A percentile compares a stretch with the other conserved stretches of the same genome.
phyloP scores from a whole-genome alignment of 1,139 yeast species.

The Geotrichum reessii region DNA sequence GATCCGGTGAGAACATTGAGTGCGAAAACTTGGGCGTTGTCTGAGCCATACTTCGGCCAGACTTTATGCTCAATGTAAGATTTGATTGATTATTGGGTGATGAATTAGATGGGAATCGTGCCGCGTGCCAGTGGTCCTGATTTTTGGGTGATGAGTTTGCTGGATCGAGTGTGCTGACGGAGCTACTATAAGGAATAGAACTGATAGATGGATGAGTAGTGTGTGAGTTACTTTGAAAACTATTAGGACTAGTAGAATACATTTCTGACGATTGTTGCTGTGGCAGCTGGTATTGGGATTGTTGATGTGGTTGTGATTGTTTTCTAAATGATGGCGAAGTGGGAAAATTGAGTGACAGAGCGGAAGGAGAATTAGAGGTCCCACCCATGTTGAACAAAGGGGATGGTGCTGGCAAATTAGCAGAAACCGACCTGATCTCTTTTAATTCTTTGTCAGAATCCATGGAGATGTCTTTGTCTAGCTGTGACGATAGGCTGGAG shows the following conservation, averaged over 20 bases:
- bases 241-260: conserved; percentile 8
- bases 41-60: not conserved
- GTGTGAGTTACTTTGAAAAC: conserved; percentile 5
- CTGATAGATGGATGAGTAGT: conserved; percentile 8
- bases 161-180: not conserved
- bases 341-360: not conserved
- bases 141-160: conserved; percentile 3
- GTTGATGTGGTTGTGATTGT: conserved; percentile 4
- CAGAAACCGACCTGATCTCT: conserved; percentile 11
- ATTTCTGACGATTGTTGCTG: not conserved
- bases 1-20: not conserved
- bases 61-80: not conserved
- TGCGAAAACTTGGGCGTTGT: not conserved
- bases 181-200: conserved; percentile 2
- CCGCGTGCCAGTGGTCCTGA: not conserved
- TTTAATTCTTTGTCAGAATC: not conserved
- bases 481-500: conserved; percentile 13
- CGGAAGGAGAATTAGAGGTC: not conserved
- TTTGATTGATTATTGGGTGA: not conserved
- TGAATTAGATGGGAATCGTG: not conserved
- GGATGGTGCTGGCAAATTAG: conserved; percentile 10
- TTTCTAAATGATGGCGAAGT: not conserved
- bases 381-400: conserved; percentile 3
- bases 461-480: conserved; percentile 1
- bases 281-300: conserved; percentile 1